Evolutionary conservation across 768 basidiomycete species (phyloP).

Genomic region (Panaeolus papilionaceus): DNA sequence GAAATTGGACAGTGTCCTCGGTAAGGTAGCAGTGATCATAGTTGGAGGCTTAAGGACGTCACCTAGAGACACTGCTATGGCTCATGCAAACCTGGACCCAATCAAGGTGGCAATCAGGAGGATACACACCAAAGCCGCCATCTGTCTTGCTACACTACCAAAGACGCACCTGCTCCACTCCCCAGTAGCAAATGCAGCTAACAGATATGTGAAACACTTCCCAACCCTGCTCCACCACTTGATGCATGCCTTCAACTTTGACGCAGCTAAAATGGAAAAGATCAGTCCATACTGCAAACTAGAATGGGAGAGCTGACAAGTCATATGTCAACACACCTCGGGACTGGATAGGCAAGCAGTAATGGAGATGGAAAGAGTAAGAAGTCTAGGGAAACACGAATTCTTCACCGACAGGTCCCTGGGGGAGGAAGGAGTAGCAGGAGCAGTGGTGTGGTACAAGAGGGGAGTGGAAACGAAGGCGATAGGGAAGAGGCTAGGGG

Average conservation of each 20-base stretch:
- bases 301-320: conserved; percentile 9
- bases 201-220: conserved; percentile 21
- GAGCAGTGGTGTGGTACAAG: not conserved
- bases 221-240: conserved; percentile 30
- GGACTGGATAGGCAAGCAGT: not conserved
- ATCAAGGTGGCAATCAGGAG: conserved; percentile 19
- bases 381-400: not conserved
- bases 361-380: not conserved
- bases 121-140: conserved; percentile 20
- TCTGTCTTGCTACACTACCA: conserved; percentile 27
- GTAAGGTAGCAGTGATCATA: conserved; percentile 19
- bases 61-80: conserved; percentile 18
- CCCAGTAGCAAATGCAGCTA: conserved; percentile 1
- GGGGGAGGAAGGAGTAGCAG: not conserved
- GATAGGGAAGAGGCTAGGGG: not conserved
- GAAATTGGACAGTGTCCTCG: conserved; percentile 19
- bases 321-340: not conserved
- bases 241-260: conserved; percentile 19
- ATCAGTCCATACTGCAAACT: conserved; percentile 18
- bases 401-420: conserved; percentile 5
- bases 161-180: conserved; percentile 23
- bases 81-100: conserved; percentile 23
- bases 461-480: not conserved
- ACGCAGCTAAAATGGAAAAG: conserved; percentile 22
- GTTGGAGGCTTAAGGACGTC: conserved; percentile 26